Conservation (phyloP, 306 rosid species). For the Prunus padus region DNA sequence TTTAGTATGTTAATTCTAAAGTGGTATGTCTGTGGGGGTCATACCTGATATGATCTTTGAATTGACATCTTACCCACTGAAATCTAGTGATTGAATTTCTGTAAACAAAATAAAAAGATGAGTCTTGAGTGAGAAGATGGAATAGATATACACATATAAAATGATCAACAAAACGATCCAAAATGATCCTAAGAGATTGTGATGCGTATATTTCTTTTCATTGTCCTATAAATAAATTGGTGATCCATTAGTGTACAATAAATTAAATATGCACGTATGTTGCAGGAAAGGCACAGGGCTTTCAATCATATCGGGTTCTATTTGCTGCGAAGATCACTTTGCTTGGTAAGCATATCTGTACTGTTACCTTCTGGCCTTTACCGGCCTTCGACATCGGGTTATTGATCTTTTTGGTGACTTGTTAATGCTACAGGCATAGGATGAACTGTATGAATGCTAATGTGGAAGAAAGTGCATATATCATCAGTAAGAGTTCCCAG, state of each 20-base stretch:
- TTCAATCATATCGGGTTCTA: constrained; percentile 67
- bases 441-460: constrained; percentile 81
- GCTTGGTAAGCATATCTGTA: constrained; percentile 40
- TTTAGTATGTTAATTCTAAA: background rate
- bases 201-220: background rate
- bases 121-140: no score
- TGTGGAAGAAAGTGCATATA: constrained; percentile 59
- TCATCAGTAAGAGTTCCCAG: constrained; percentile 37
- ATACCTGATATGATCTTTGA: background rate
- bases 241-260: background rate
- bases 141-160: no score
- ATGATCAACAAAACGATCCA: background rate
- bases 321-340: constrained; percentile 91
- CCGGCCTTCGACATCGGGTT: background rate
- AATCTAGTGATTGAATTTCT: background rate
- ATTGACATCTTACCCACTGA: background rate
- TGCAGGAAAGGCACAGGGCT: constrained; percentile 77
- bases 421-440: constrained; percentile 62
- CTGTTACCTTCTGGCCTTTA: background rate
- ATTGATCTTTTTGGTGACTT: constrained; percentile 13
- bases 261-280: constrained; percentile 6
- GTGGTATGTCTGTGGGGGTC: background rate
- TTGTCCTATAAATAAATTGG: background rate
- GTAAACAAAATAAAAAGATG: background rate
- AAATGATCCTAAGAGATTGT: background rate